phyloP scores from a whole-genome alignment of 2,329 filamentous ascomycete genomes.

The Metarhizium anisopliae region DNA sequence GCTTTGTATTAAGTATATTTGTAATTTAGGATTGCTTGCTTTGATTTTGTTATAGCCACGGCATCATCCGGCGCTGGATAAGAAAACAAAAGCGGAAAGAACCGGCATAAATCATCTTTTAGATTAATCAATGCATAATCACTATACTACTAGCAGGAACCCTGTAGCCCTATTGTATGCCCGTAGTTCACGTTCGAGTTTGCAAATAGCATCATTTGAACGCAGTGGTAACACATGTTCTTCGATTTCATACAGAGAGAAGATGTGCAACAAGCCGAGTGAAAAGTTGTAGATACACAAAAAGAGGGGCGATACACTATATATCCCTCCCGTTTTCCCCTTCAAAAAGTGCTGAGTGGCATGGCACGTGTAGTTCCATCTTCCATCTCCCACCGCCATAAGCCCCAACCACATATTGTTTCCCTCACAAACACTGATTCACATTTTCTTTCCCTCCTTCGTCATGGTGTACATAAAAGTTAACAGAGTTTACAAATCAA shows the following conservation, averaged over 20 bases:
- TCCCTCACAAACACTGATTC: neutral
- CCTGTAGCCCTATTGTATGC: neutral
- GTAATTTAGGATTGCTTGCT: neutral
- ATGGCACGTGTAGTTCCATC: neutral
- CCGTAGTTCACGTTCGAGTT: neutral
- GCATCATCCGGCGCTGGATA: neutral
- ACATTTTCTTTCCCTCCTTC: neutral
- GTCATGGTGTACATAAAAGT: slow-evolving; percentile 1
- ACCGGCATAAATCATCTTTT: neutral
- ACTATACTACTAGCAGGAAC: neutral
- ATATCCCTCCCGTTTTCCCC: neutral
- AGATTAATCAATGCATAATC: neutral
- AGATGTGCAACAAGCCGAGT: slow-evolving; percentile 9
- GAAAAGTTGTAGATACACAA: slow-evolving; percentile 1
- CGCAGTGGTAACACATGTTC: neutral
- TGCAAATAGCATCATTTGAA: neutral
- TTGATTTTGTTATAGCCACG: neutral
- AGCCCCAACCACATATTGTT: neutral
- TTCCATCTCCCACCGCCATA: slow-evolving; percentile 4
- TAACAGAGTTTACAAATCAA: slow-evolving; percentile 1
- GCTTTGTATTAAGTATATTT: neutral
- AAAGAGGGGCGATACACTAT: slow-evolving; percentile 3
- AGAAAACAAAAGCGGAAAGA: neutral
- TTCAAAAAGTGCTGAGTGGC: neutral
- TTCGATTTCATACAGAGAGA: slow-evolving; percentile 1